phyloP scores from a whole-genome alignment of 176 grass and related monocot species.

The Lolium perenne region DNA sequence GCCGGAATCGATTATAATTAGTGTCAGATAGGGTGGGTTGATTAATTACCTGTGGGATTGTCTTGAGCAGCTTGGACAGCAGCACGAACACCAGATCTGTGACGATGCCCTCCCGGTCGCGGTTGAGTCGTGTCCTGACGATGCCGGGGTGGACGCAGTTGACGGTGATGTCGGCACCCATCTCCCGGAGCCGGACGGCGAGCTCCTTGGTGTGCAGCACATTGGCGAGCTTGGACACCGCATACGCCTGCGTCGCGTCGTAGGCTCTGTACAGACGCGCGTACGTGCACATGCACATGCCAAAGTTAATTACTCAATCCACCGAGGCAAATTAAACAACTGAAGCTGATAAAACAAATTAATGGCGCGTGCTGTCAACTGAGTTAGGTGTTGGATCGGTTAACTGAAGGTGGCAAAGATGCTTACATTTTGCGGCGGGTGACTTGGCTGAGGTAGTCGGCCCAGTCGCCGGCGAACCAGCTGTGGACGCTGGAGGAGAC shows the following conservation, averaged over 20 bases:
- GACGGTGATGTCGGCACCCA: slow-evolving; percentile 75
- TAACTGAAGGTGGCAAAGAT: not conserved
- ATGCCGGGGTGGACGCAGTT: slow-evolving; percentile 98
- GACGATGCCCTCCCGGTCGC: slow-evolving; percentile 80
- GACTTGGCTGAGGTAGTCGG: slow-evolving; percentile 74
- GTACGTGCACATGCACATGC: not conserved
- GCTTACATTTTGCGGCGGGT: slow-evolving; percentile 79
- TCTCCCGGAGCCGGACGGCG: slow-evolving; percentile 64
- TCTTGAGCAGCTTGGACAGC: slow-evolving; percentile 91
- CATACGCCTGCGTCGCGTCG: slow-evolving; percentile 91
- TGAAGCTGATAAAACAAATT: not conserved
- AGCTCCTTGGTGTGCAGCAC: slow-evolving; percentile 85
- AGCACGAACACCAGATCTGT: slow-evolving; percentile 97
- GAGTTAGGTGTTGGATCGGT: not conserved
- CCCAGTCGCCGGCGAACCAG: slow-evolving; percentile 95
- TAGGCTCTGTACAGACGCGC: slow-evolving; percentile 54
- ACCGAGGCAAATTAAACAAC: not conserved
- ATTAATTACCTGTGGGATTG: slow-evolving; percentile 86
- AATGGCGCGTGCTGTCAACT: not conserved
- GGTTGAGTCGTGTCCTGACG: slow-evolving; percentile 89
- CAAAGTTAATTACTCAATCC: not conserved
- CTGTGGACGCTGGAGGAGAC: slow-evolving; percentile 92
- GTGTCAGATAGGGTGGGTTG: not conserved
- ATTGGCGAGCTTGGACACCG: slow-evolving; percentile 85
- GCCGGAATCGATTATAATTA: not conserved